These are phyloP conservation scores for Pseudogymnoascus sp. DNA, from an alignment of 2,329 filamentous ascomycete species.

Conservation along the genomic window DNA sequence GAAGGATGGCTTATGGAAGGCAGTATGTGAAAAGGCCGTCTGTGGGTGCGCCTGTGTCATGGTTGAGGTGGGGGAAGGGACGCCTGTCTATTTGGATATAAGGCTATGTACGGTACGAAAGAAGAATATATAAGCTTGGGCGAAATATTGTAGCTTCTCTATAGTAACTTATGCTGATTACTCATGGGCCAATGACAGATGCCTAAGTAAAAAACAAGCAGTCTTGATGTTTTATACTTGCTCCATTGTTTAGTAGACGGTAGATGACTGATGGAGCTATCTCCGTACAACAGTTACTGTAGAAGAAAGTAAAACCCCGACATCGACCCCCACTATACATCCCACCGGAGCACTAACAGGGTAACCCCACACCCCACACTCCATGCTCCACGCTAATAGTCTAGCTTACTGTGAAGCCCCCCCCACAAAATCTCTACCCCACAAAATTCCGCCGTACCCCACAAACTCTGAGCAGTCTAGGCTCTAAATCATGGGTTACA, in stretches of 20 bases:
- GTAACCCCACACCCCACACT: background rate
- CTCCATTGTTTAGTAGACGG: background rate
- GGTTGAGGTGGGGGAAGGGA: background rate
- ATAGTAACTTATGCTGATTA: background rate
- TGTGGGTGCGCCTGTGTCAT: constrained; percentile 35
- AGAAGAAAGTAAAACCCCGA: background rate
- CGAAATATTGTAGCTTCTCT: background rate
- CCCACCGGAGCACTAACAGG: background rate
- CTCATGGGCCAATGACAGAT: background rate
- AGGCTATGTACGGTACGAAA: background rate
- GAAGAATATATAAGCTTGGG: background rate
- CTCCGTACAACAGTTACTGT: background rate
- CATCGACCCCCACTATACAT: background rate
- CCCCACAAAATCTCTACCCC: background rate
- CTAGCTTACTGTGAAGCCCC: background rate
- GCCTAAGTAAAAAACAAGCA: background rate
- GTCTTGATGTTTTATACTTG: background rate
- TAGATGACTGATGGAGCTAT: background rate
- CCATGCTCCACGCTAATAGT: background rate
- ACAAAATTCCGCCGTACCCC: background rate
- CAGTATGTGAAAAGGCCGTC: constrained; percentile 31
- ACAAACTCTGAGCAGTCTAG: background rate
- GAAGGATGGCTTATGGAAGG: constrained; percentile 28
- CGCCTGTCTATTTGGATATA: background rate
- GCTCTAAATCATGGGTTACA: background rate